Conservation (phyloP, 2,329 filamentous ascomycete species). For the Stagonosporopsis cucurbitacearum region DNA sequence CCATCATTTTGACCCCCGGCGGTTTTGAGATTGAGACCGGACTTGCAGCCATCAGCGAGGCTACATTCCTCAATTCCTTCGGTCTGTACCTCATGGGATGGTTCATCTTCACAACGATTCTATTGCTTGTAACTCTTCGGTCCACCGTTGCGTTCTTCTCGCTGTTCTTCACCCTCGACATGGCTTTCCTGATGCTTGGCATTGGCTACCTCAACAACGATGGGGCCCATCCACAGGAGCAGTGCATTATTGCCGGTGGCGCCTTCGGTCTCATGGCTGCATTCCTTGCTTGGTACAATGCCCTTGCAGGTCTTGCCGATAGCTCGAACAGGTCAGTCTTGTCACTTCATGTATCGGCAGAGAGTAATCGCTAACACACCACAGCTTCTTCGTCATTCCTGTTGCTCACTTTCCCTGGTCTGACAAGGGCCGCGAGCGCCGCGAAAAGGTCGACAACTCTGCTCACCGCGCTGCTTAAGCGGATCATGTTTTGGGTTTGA, state of each 20-base stretch:
- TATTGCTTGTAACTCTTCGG: conserved; percentile 63
- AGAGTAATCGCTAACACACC: conserved; percentile 16
- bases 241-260: conserved; percentile 60
- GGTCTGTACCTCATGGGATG: conserved; percentile 66
- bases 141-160: conserved; percentile 65
- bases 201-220: conserved; percentile 60
- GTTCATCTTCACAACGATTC: conserved; percentile 62
- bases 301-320: conserved; percentile 62
- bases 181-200: conserved; percentile 65
- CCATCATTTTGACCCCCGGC: conserved; percentile 64
- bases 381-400: conserved; percentile 89
- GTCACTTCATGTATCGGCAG: not conserved
- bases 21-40: conserved; percentile 57
- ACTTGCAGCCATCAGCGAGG: conserved; percentile 42
- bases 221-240: conserved; percentile 49
- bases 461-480: conserved; percentile 20
- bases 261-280: conserved; percentile 61
- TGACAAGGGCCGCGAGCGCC: conserved; percentile 49
- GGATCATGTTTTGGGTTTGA: not conserved
- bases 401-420: conserved; percentile 97
- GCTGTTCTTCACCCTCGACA: conserved; percentile 64
- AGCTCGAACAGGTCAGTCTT: conserved; percentile 56
- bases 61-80: conserved; percentile 59
- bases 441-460: conserved; percentile 52
- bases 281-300: conserved; percentile 63